Conservation (phyloP, 1,284 basidiomycete species). For the Pseudozyma sp. region DNA sequence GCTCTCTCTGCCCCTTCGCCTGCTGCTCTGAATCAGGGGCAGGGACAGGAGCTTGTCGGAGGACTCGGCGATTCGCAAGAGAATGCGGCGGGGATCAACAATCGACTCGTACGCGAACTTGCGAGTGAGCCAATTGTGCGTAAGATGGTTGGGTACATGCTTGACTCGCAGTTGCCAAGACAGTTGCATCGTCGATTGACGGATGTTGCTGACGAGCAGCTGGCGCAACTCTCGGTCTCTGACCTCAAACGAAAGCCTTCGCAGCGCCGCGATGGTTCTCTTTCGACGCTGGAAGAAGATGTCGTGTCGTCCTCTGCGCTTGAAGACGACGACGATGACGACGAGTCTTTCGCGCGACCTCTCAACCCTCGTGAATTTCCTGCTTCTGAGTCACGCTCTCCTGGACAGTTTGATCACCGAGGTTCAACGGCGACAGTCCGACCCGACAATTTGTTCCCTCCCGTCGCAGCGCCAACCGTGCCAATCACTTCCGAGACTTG, state of each 20-base stretch:
- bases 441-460: constrained; percentile 55
- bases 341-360: constrained; percentile 51
- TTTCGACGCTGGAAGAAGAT: constrained; percentile 34
- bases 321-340: constrained; percentile 66
- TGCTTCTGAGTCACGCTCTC: constrained; percentile 47
- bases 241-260: constrained; percentile 37
- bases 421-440: constrained; percentile 63
- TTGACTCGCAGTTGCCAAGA: constrained; percentile 73
- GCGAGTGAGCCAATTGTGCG: constrained; percentile 80
- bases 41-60: constrained; percentile 65
- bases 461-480: constrained; percentile 51
- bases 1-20: constrained; percentile 92
- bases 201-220: constrained; percentile 54
- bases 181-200: constrained; percentile 47
- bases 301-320: constrained; percentile 51
- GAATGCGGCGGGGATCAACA: constrained; percentile 70
- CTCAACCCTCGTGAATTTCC: constrained; percentile 55
- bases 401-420: constrained; percentile 45
- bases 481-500: constrained; percentile 74
- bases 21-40: constrained; percentile 71
- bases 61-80: constrained; percentile 43
- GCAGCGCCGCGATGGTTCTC: constrained; percentile 17
- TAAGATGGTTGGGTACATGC: constrained; percentile 82
- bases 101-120: constrained; percentile 89
- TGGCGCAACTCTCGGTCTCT: constrained; percentile 34